phyloP scores from a whole-genome alignment of 805 yeast species.

The Millerozyma miso region DNA sequence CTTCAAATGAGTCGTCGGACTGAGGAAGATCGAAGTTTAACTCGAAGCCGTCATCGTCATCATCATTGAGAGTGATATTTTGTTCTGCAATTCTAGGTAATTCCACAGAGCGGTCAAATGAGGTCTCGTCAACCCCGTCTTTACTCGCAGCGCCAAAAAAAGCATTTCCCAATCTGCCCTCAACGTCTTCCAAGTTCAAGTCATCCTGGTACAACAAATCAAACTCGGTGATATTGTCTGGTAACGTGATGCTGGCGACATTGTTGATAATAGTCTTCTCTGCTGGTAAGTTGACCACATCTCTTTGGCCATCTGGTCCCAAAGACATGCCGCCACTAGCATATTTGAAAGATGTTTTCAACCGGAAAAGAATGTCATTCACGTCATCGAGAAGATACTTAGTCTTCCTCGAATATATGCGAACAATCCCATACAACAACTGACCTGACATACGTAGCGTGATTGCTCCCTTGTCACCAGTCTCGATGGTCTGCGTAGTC shows the following conservation, averaged over 20 bases:
- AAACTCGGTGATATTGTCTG: constrained; percentile 74
- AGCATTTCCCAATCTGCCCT: constrained; percentile 7
- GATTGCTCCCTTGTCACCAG: constrained; percentile 36
- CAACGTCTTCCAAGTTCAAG: constrained; percentile 30
- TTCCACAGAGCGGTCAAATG: constrained; percentile 60
- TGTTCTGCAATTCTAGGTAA: constrained; percentile 46
- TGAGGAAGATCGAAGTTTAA: constrained; percentile 43
- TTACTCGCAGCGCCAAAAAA: constrained; percentile 19
- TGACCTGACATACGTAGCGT: constrained; percentile 84
- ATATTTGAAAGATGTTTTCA: constrained; percentile 60
- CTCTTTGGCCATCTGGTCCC: constrained; percentile 13
- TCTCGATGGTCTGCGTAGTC: constrained; percentile 8
- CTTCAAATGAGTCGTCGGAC: constrained; percentile 24
- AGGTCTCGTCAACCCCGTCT: constrained; percentile 25
- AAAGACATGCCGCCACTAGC: constrained; percentile 28
- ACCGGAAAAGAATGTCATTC: constrained; percentile 63
- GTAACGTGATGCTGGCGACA: constrained; percentile 56
- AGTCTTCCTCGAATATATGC: constrained; percentile 82
- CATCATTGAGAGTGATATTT: constrained; percentile 24
- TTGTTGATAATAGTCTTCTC: constrained; percentile 59
- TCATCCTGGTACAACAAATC: constrained; percentile 71
- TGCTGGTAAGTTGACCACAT: constrained; percentile 53
- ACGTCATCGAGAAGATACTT: constrained; percentile 81
- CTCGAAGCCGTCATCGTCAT: constrained; percentile 42
- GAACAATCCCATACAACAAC: constrained; percentile 77